Evolutionary conservation across 257 asterid species (phyloP).

Genomic region (Leptodermis oblonga): DNA sequence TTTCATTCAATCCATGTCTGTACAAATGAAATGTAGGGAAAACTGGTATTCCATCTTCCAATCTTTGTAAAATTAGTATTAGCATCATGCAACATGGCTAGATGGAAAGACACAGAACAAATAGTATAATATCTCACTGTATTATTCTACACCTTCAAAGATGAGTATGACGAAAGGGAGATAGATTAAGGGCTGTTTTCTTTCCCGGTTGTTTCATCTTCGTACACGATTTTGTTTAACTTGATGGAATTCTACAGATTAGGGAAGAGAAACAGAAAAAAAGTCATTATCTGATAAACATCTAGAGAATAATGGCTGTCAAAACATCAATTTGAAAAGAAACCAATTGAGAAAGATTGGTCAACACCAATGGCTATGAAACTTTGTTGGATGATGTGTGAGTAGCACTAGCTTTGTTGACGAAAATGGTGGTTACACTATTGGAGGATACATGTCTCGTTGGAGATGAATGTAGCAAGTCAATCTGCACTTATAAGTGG

Average conservation of each 20-base stretch:
- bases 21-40: slow-evolving; percentile 17
- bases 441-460: no score
- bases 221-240: background rate
- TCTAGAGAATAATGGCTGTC: no score
- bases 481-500: background rate
- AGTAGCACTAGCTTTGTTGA: background rate
- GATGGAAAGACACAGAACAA: background rate
- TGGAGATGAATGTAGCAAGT: slow-evolving; percentile 1
- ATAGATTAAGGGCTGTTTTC: background rate
- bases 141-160: background rate
- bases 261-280: background rate
- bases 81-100: slow-evolving; percentile 1
- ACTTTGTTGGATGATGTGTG: background rate
- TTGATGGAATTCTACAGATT: background rate
- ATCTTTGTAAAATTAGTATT: slow-evolving; percentile 8
- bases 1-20: background rate
- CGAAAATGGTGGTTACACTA: background rate
- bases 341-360: no score
- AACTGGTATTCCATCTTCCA: background rate
- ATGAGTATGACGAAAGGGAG: background rate
- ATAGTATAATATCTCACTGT: no score
- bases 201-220: background rate
- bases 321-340: no score
- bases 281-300: no score
- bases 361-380: no score